These are phyloP conservation scores for Oropetium thomaeum DNA, from an alignment of 176 grass and related monocot species.

Conservation along the genomic window DNA sequence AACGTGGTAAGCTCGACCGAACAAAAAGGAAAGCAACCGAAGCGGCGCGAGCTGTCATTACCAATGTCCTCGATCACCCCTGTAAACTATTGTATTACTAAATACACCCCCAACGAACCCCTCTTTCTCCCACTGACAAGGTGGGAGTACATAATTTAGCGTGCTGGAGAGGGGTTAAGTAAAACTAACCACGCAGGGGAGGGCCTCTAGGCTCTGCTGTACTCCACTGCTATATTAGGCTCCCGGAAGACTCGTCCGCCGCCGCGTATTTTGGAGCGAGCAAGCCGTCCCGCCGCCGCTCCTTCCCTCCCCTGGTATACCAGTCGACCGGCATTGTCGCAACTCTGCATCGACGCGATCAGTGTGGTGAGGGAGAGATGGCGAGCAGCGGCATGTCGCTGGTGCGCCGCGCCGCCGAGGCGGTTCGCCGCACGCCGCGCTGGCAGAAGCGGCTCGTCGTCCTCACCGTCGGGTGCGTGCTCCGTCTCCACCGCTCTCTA, in stretches of 20 bases:
- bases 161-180: accelerated
- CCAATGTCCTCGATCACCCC: not conserved
- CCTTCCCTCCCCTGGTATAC: slow-evolving; percentile 1
- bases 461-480: slow-evolving; percentile 46
- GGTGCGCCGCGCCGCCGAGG: slow-evolving; percentile 30
- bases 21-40: slow-evolving; percentile 10
- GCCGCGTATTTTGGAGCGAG: slow-evolving; percentile 43
- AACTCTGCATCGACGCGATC: slow-evolving; percentile 3
- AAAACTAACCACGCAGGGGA: not conserved
- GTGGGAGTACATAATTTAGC: not conserved
- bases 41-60: slow-evolving; percentile 7
- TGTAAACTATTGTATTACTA: accelerated
- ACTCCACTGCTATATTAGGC: slow-evolving; percentile 34
- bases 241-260: slow-evolving; percentile 28
- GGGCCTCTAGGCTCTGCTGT: not conserved
- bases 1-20: slow-evolving; percentile 20
- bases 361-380: not conserved
- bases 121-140: not conserved
- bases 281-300: slow-evolving; percentile 32
- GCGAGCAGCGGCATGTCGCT: slow-evolving; percentile 23
- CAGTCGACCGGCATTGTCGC: not conserved
- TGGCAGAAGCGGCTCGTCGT: slow-evolving; percentile 56
- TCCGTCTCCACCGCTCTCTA: not conserved
- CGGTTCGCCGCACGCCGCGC: slow-evolving; percentile 26
- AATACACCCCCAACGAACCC: not conserved